A percentile compares a stretch with the other conserved stretches of the same genome.
Evolutionary conservation across 1,284 basidiomycete species (phyloP).

Genomic region (Marasmius tenuissimus): DNA sequence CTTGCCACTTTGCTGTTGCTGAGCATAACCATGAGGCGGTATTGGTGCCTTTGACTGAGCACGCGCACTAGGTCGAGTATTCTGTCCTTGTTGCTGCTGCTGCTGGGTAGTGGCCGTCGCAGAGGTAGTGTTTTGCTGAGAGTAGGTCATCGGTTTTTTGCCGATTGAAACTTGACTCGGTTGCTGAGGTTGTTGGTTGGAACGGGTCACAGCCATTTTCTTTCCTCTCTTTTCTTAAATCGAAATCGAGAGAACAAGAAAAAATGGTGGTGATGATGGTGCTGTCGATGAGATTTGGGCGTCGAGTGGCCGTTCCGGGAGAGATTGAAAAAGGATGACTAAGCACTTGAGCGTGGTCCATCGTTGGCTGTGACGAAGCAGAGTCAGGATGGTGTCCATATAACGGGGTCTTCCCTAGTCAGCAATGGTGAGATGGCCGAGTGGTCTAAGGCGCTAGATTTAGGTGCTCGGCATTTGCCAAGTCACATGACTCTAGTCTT

Average conservation of each 20-base stretch:
- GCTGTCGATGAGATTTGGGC: too few relatives aligned
- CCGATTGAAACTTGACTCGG: slow-evolving; percentile 15
- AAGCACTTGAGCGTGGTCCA: too few relatives aligned
- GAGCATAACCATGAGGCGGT: slow-evolving; percentile 40
- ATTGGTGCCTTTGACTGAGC: slow-evolving; percentile 56
- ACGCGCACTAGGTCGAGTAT: slow-evolving; percentile 5
- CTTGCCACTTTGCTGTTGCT: slow-evolving; percentile 19
- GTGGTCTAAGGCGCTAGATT: too few relatives aligned
- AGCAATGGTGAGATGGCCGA: too few relatives aligned
- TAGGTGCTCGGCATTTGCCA: too few relatives aligned
- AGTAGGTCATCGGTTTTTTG: slow-evolving; percentile 16
- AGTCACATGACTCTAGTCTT: slow-evolving; percentile 9
- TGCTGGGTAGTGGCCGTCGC: background rate
- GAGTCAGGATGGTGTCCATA: too few relatives aligned
- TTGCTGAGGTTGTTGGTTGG: slow-evolving; percentile 4
- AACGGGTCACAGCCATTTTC: slow-evolving; percentile 3
- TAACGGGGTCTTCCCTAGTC: too few relatives aligned
- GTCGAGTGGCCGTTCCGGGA: too few relatives aligned
- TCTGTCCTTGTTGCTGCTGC: slow-evolving; percentile 20
- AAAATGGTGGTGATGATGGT: too few relatives aligned
- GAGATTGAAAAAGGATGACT: too few relatives aligned
- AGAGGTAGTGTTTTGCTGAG: slow-evolving; percentile 16
- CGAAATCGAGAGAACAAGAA: too few relatives aligned
- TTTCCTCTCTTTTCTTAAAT: background rate
- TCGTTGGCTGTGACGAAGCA: too few relatives aligned